A percentile compares a stretch with the other conserved stretches of the same genome.
Evolutionary conservation across 208 protist species (phyloP).

Genomic region (Acanthamoeba triangularis): DNA sequence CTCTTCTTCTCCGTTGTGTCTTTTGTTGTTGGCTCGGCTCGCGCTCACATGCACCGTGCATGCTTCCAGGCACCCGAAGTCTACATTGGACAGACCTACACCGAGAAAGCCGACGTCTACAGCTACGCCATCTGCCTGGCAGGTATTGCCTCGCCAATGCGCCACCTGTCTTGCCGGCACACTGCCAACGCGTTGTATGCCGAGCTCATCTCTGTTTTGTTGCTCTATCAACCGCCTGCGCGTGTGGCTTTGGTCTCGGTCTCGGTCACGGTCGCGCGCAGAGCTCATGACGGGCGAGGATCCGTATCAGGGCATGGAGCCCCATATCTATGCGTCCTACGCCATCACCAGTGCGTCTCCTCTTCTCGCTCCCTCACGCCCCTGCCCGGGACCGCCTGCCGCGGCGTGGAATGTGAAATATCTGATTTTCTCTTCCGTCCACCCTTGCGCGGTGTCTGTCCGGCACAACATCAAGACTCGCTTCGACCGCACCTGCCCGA

Average conservation of each 20-base stretch:
- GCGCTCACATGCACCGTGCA: neutral
- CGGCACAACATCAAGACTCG: neutral
- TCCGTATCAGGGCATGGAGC: constrained; percentile 56
- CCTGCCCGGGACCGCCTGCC: neutral
- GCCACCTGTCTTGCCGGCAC: neutral
- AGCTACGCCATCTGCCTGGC: constrained; percentile 63
- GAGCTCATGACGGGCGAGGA: constrained; percentile 66
- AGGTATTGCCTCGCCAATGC: neutral
- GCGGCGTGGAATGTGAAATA: neutral
- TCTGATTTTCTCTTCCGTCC: neutral
- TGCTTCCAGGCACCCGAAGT: constrained; percentile 45
- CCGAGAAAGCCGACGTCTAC: constrained; percentile 70
- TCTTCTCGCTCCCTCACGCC: neutral
- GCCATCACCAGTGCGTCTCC: constrained; percentile 13
- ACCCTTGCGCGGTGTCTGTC: neutral
- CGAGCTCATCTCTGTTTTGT: neutral
- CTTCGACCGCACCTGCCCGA: neutral
- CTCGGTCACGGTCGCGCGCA: neutral
- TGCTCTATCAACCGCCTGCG: neutral
- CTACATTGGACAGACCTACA: constrained; percentile 12
- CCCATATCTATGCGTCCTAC: constrained; percentile 44
- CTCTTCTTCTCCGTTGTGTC: neutral
- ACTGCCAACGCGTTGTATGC: neutral
- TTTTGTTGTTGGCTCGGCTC: neutral
- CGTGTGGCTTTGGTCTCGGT: neutral